Base-by-base conservation (phyloP, 1,284 basidiomycete species). In the Spongispora temasekensis region DNA sequence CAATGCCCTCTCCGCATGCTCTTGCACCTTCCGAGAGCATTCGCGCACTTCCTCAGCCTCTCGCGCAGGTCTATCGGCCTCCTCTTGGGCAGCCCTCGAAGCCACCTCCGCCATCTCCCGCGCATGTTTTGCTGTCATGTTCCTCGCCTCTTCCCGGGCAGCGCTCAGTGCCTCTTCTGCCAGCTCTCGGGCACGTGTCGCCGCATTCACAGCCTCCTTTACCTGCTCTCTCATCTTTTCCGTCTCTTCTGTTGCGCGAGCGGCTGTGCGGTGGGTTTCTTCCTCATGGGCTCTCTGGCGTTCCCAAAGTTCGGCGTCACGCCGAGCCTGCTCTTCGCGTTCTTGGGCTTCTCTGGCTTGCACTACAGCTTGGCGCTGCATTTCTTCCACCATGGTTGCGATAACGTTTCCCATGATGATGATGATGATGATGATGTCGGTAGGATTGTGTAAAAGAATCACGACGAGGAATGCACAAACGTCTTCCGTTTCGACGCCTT, bases 91-190 rank as follows among this genome's bases (percentile, higher is more conserved):
- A 12, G 56, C 44, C 2, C 31, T 61, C 10, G 64, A n/a, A 8
- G 67, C 62, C 19, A 34, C 56, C 23, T 61, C 60, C 0, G 58
- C 54, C 15, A 56, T 50, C 17, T 57, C 48, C 34, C 60, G 32
- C 0, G 62, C 58, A 2, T 37, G 61, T 25, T 3, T 54, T 4
- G 60, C 27, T 6, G 28, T n/a, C n/a, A n/a, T n/a, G n/a, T n/a
- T n/a, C n/a, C n/a, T n/a, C n/a, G 57, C 67, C 1, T 71, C 71
- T 31, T 65, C 68, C 31, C 5, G 57, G 2, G 60, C 54, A 12
- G 56, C 44, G 2, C 31, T 61, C 10, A 62, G 19, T 7, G 67
- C 62, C 19, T 32, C 56, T 21, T 61, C 60, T 0, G 58, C 54
- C 15, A 56, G 53, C 17, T 57, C 48, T 31, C 60, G 32, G 0